Evolutionary conservation across 2,329 filamentous ascomycete species (phyloP).

Genomic region (Madurella fahalii): DNA sequence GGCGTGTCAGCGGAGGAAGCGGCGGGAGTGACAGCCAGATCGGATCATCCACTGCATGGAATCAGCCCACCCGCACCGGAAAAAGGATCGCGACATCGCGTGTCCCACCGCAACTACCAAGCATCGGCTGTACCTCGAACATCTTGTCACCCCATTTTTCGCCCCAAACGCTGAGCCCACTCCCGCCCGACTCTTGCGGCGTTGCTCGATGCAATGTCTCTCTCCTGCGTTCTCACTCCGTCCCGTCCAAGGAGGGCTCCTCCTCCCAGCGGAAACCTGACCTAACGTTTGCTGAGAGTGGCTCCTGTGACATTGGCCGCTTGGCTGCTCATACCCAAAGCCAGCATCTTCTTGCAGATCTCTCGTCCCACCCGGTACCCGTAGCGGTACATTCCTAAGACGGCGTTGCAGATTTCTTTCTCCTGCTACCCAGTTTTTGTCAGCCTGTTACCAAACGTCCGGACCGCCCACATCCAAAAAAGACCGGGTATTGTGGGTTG

Average conservation of each 20-base stretch:
- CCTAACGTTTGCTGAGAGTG: not conserved
- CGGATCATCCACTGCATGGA: slow-evolving; percentile 25
- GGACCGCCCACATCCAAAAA: too few relatives aligned
- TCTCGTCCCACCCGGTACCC: slow-evolving; percentile 3
- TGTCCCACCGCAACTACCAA: slow-evolving; percentile 1
- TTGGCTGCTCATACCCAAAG: not conserved
- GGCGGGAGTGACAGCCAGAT: slow-evolving; percentile 15
- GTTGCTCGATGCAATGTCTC: slow-evolving; percentile 1
- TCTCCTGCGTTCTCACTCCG: not conserved
- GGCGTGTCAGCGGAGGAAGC: slow-evolving; percentile 4
- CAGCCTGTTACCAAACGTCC: too few relatives aligned
- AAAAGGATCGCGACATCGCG: slow-evolving; percentile 20
- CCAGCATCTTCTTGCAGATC: slow-evolving; percentile 9
- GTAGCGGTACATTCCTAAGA: not conserved
- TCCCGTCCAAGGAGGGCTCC: not conserved
- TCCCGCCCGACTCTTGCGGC: not conserved
- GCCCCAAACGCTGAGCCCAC: not conserved
- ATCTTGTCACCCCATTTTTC: slow-evolving; percentile 8
- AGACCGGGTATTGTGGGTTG: too few relatives aligned
- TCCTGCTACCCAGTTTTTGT: not conserved
- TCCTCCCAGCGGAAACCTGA: not conserved
- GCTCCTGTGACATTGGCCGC: not conserved
- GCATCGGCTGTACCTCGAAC: too few relatives aligned
- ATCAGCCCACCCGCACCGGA: slow-evolving; percentile 25
- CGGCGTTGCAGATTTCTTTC: not conserved